Conservation (phyloP, 306 rosid species). For the Nissolia schottii region DNA sequence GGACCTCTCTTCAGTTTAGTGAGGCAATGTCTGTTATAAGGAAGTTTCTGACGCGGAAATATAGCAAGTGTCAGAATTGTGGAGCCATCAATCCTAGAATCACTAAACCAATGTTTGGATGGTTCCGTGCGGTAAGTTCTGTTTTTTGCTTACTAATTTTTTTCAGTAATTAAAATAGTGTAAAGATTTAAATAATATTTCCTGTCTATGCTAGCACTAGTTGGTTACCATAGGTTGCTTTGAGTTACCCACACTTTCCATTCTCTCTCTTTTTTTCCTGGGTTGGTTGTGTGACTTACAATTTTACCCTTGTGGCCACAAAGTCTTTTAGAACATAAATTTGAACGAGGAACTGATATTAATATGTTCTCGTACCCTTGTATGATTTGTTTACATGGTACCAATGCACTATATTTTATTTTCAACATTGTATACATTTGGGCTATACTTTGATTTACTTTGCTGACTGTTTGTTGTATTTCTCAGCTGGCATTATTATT, state of each 20-base stretch:
- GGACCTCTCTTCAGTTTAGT: constrained; percentile 78
- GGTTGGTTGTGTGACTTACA: not conserved
- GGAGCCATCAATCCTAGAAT: constrained; percentile 41
- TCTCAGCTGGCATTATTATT: not conserved
- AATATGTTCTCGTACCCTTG: not conserved
- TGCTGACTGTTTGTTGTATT: not conserved
- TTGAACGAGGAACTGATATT: not conserved
- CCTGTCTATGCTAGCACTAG: not conserved
- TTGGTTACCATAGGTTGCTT: not conserved
- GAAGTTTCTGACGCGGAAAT: constrained; percentile 26
- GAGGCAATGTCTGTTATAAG: constrained; percentile 63
- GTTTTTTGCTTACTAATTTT: constrained; percentile 6
- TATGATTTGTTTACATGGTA: not conserved
- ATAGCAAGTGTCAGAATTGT: constrained; percentile 48
- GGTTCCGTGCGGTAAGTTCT: constrained; percentile 63
- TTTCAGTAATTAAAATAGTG: not conserved
- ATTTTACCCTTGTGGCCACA: not conserved
- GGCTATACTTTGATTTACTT: not conserved
- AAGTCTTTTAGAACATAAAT: not conserved
- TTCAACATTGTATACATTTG: not conserved
- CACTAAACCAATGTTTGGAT: constrained; percentile 73
- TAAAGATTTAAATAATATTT: not conserved
- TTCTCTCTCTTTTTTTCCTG: not conserved
- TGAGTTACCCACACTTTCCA: not conserved
- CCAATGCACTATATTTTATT: not conserved